phyloP scores from a whole-genome alignment of 208 protist genomes.

The Leishmania lainsoni region DNA sequence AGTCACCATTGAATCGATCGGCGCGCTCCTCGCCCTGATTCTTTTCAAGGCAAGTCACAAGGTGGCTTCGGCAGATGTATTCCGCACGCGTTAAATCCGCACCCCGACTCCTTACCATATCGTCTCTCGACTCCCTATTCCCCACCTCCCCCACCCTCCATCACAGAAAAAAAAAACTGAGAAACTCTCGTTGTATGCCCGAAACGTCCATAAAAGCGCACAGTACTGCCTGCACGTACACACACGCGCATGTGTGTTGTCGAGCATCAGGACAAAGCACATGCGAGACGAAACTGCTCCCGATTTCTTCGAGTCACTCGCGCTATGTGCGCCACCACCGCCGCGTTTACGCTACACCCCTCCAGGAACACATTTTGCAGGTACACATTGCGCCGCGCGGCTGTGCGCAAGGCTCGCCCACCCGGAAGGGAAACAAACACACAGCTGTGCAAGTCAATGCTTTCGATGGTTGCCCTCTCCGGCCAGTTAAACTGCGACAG shows the following conservation, averaged over 20 bases:
- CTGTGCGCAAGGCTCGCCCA: slow-evolving; percentile 40
- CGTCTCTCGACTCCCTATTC: no score
- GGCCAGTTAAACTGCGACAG: slow-evolving; percentile 28
- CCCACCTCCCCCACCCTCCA: no score
- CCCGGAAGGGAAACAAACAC: slow-evolving; percentile 39
- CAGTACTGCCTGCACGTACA: neutral
- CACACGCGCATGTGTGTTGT: neutral
- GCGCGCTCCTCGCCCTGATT: no score
- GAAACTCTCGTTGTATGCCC: no score
- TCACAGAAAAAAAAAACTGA: no score
- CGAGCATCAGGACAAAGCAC: neutral
- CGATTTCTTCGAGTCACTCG: slow-evolving; percentile 32
- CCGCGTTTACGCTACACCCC: slow-evolving; percentile 48
- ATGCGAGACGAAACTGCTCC: slow-evolving; percentile 13
- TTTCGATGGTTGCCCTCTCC: slow-evolving; percentile 30
- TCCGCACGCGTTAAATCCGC: no score
- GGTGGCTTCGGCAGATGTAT: no score
- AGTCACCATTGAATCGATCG: neutral
- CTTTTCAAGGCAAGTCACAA: no score
- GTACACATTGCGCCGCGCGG: slow-evolving; percentile 40
- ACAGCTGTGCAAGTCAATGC: slow-evolving; percentile 26
- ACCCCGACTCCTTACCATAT: no score
- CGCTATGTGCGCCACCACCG: slow-evolving; percentile 35
- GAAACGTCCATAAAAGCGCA: neutral
- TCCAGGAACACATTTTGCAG: slow-evolving; percentile 36